Evolutionary conservation across 805 yeast genomes (phyloP), one percentile per base, ranked within the genome.

Genomic region (Myxozyma nipponensis): DNA sequence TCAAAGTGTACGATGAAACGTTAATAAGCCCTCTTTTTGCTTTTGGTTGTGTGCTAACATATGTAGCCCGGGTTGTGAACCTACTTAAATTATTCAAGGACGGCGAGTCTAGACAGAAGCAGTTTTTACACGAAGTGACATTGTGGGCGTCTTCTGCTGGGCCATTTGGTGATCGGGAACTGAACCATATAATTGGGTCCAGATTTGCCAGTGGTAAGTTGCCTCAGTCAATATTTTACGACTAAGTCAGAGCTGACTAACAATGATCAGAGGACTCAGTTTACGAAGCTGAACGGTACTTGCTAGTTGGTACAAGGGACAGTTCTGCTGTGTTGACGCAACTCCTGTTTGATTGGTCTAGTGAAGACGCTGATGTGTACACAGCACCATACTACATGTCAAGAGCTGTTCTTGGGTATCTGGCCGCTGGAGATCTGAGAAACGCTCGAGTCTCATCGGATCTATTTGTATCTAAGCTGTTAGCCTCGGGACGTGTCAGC

Each of bases 361-460:
- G 37, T 4, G 63, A 62, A 22, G 70, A 63, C 28, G 52, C 59
- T 13, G 65, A 63, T 34, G 49, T 50, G 1, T 53, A 46, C 3
- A 62, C 62, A 26, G 69, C 70, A 32, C 72, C 65, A 1, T 42
- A 59, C 22, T 74, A 69, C 49, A 56, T 70, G 10, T 62, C 77
- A 3, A 76, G 97, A 56, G 79, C 88, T 2, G 82, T 88, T 4
- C 66, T 89, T 48, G 88, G 90, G 59, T 91, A 86, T 65, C 70
- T 86, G 21, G 76, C 81, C 57, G 74, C 84, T 49, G 78, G 77
- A 46, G 86, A 88, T 64, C 64, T 85, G 42, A 76, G 84, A 53
- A 80, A 76, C 63, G 86, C 85, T 3, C 56, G 56, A 28, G 68
- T 68, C 46, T 68, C 80, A 1, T 60, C 72, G 19, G 62, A 62